Evolutionary conservation across 1,284 basidiomycete species (phyloP), one percentile per base, ranked within the genome.

Genomic region (Wolfiporia cocos): DNA sequence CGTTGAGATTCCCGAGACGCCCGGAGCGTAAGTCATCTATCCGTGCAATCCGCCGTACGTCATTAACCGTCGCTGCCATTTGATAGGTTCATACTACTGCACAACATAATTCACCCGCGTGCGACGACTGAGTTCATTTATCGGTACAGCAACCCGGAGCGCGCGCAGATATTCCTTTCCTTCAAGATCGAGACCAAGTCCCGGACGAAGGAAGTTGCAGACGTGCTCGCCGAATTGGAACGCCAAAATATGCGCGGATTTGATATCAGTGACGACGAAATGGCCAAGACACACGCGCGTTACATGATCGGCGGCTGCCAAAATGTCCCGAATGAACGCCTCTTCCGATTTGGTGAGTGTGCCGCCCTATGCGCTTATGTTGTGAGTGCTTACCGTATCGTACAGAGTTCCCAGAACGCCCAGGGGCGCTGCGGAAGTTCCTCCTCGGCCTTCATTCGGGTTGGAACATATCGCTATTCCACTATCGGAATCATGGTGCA

Each of bases 111-210:
- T 50, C 82, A 92, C 56, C 94, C 93, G 9, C 82, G 95, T 41
- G 78, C 88, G 3, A 85, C 96, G 17, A 98, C 96, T n/a, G 96
- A 99, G 64, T 99, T 99, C 58, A 81, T 89, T 40, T 99, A 99
- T 64, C 84, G 96, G 19, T 94, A 87, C 61, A 86, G 78, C 51
- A 63, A 77, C 5, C 71, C 76, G 0, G 71, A 77, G 34, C 65
- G 73, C 40, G 92, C 92, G 2, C 88, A 91, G 48, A 84, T 96
- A 53, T 86, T 96, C 65, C 71, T 97, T 34, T 96, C 94, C 2
- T 96, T 98, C 76, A 82, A 85, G 56, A 74, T 98, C 17, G 75
- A 81, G 34, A 75, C 86, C 0, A 71, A 68, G 0, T 66, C 70
- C 1, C 76, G 92, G 5, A 59, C 69, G 24, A 67, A 71, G 42